Evolutionary conservation across 768 basidiomycete genomes (phyloP).

Genomic region (Harrya chromipes): DNA sequence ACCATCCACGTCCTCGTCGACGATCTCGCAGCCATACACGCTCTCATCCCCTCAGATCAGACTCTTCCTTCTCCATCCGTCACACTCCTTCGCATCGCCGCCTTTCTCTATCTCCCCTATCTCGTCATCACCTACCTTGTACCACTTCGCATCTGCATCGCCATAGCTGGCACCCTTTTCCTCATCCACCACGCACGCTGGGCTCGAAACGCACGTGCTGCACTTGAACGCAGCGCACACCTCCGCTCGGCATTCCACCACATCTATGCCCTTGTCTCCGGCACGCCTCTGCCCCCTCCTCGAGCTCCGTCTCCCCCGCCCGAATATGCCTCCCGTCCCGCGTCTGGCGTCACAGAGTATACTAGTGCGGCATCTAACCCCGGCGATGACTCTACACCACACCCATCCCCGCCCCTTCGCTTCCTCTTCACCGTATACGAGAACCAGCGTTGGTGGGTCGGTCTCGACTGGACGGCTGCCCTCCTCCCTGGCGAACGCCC

Average conservation of each 20-base stretch:
- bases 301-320: slow-evolving; percentile 32
- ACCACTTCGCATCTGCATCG: slow-evolving; percentile 59
- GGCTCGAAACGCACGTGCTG: slow-evolving; percentile 50
- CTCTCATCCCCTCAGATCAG: slow-evolving; percentile 45
- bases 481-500: slow-evolving; percentile 87
- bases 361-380: slow-evolving; percentile 12
- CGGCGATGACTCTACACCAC: slow-evolving; percentile 16
- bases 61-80: slow-evolving; percentile 28
- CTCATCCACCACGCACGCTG: slow-evolving; percentile 69
- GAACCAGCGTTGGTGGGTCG: slow-evolving; percentile 98
- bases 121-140: slow-evolving; percentile 61
- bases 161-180: slow-evolving; percentile 53
- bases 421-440: slow-evolving; percentile 91
- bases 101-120: slow-evolving; percentile 61
- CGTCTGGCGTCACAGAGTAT: slow-evolving; percentile 18
- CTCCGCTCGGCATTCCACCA: slow-evolving; percentile 61
- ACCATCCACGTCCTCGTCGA: slow-evolving; percentile 53
- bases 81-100: slow-evolving; percentile 53
- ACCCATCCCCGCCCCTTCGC: slow-evolving; percentile 41
- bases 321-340: slow-evolving; percentile 26
- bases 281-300: slow-evolving; percentile 46
- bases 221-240: slow-evolving; percentile 64
- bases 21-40: slow-evolving; percentile 64
- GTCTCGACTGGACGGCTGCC: slow-evolving; percentile 92
- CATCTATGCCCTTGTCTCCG: slow-evolving; percentile 50